Evolutionary conservation across 1,284 basidiomycete genomes (phyloP).

Genomic region (Apiotrichum veenhuisii): DNA sequence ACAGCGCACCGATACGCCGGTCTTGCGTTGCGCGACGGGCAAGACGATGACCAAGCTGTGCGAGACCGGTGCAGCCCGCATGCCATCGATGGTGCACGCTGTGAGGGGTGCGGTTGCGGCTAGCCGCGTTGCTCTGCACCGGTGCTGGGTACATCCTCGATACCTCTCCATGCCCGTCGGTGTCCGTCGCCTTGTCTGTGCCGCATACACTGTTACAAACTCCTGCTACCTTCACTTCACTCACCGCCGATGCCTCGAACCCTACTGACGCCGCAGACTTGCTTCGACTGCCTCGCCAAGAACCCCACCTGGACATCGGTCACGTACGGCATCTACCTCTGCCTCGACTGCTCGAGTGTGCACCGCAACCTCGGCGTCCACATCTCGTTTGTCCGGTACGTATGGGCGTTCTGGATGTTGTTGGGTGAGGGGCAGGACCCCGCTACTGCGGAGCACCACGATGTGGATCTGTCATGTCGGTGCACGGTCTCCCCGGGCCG

Average conservation of each 20-base stretch:
- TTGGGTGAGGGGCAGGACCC: neutral
- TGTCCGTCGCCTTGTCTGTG: no score
- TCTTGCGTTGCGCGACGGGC: no score
- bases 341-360: slow-evolving; percentile 90
- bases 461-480: no score
- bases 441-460: neutral
- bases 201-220: no score
- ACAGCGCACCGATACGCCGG: no score
- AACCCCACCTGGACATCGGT: slow-evolving; percentile 98
- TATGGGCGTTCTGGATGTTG: slow-evolving; percentile 13
- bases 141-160: no score
- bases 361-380: slow-evolving; percentile 98
- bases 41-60: no score
- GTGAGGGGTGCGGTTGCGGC: no score
- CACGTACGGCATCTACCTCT: slow-evolving; percentile 96
- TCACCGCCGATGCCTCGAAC: neutral
- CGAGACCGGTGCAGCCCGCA: no score
- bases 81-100: no score
- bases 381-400: slow-evolving; percentile 92
- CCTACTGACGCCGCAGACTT: slow-evolving; percentile 58
- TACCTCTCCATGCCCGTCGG: no score
- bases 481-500: neutral
- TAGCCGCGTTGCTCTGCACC: no score
- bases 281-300: slow-evolving; percentile 94
- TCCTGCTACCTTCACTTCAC: neutral